These are phyloP conservation scores for Trichoderma gamsii DNA, from an alignment of 495 filamentous ascomycete species.

Conservation along the genomic window DNA sequence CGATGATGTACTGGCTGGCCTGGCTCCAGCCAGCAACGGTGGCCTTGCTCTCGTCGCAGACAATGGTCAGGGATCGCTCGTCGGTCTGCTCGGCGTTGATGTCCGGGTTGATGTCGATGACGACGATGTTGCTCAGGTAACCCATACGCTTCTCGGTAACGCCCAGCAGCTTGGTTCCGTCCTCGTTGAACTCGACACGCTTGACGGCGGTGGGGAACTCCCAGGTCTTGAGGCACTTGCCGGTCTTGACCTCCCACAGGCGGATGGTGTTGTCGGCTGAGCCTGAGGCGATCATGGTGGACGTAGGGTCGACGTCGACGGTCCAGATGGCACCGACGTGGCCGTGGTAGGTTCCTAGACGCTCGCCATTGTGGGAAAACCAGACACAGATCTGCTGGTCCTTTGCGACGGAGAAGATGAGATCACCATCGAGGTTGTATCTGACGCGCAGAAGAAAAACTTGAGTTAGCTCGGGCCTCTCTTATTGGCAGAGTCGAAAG, in stretches of 20 bases:
- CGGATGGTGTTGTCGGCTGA: slow-evolving; percentile 97
- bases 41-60: slow-evolving; percentile 88
- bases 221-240: slow-evolving; percentile 91
- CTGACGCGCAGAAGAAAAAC: slow-evolving; percentile 30
- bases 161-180: slow-evolving; percentile 79
- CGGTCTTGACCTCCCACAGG: slow-evolving; percentile 93
- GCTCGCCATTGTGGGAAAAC: slow-evolving; percentile 91
- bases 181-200: slow-evolving; percentile 90
- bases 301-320: slow-evolving; percentile 93
- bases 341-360: slow-evolving; percentile 90
- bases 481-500: not conserved
- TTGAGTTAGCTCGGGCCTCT: not conserved
- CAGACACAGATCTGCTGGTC: slow-evolving; percentile 95
- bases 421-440: slow-evolving; percentile 93
- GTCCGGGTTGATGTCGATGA: slow-evolving; percentile 77
- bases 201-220: slow-evolving; percentile 94
- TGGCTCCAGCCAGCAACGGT: slow-evolving; percentile 97
- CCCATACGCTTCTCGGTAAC: slow-evolving; percentile 99
- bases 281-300: slow-evolving; percentile 85
- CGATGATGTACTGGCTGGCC: slow-evolving; percentile 86
- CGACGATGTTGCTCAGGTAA: slow-evolving; percentile 84
- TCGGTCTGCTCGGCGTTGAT: slow-evolving; percentile 74
- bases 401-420: slow-evolving; percentile 95
- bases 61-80: slow-evolving; percentile 76
- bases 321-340: slow-evolving; percentile 98